Evolutionary conservation across 1,139 yeast genomes (phyloP), one percentile per base, ranked within the genome.

Genomic region (Waltiozyma sp.): DNA sequence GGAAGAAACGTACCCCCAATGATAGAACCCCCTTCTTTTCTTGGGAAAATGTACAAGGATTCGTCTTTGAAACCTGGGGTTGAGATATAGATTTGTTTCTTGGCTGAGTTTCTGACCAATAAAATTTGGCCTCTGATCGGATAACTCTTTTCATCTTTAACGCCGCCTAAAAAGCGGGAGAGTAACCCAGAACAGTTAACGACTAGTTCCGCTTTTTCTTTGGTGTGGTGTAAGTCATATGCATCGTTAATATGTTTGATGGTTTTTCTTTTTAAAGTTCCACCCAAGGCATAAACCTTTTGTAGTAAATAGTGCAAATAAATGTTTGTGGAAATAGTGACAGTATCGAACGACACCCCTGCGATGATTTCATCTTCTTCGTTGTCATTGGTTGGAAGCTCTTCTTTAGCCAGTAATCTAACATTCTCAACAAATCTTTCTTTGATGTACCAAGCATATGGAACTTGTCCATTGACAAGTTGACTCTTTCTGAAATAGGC

Each of bases 81-180:
- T 41, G 81, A 60, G 2, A 78, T 70, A 14, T 64, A 63, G 49
- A 77, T 76, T 24, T 65, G 57, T 24, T 44, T 44, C 3, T 50
- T 41, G 38, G 49, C 50, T 37, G 43, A 43, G 45, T 57, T 47
- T 45, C 54, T 42, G 49, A 60, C 49, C 43, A 56, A 62, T 40
- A 80, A 61, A 2, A 83, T 77, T 56, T 81, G 91, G 3, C 89
- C 91, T 43, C 86, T 64, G 37, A 80, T 73, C 0, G 78, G 75
- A 52, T 57, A 72, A 40, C 72, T 63, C 2, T 60, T 49, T 1
- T 69, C 61, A 51, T 80, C 85, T 47, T 67, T 65, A 0, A 74
- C 73, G 3, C 85, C 85, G 45, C 55, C 49, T 50, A 61, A 37
- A 65, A 69, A 43, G 65, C 66, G 43, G 11, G 62, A 49, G 16